Percentiles rank a stretch among this genome's conserved stretches.
Conservation (phyloP, 2,329 filamentous ascomycete species). For the Aspergillus neoniger region DNA sequence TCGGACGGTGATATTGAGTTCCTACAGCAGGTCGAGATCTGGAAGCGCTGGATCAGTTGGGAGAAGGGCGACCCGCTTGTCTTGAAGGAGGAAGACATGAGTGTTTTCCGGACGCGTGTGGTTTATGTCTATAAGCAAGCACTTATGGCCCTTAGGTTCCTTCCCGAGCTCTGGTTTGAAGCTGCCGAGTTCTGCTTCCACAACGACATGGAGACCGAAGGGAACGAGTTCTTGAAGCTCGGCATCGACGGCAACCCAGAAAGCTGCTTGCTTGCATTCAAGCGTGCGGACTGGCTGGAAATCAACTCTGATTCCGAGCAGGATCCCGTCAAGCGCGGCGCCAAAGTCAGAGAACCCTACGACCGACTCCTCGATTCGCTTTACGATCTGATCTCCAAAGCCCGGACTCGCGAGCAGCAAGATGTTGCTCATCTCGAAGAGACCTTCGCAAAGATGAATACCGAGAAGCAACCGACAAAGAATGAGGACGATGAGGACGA, state of each 20-base stretch:
- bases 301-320: slow-evolving; percentile 75
- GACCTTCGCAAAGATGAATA: slow-evolving; percentile 48
- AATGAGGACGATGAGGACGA: slow-evolving; percentile 59
- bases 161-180: slow-evolving; percentile 94
- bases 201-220: slow-evolving; percentile 70
- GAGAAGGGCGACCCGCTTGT: slow-evolving; percentile 92
- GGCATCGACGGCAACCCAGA: slow-evolving; percentile 90
- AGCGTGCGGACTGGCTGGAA: slow-evolving; percentile 85
- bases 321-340: slow-evolving; percentile 63
- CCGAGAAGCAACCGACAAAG: slow-evolving; percentile 40
- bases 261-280: slow-evolving; percentile 85
- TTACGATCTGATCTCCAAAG: slow-evolving; percentile 80
- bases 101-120: slow-evolving; percentile 74
- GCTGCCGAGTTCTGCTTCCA: slow-evolving; percentile 90
- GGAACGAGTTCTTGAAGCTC: slow-evolving; percentile 75
- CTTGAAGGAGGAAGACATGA: slow-evolving; percentile 76
- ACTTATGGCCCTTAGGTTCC: slow-evolving; percentile 88
- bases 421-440: slow-evolving; percentile 58
- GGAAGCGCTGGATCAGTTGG: slow-evolving; percentile 94
- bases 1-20: slow-evolving; percentile 88
- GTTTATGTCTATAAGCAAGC: slow-evolving; percentile 93
- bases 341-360: slow-evolving; percentile 78
- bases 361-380: slow-evolving; percentile 80
- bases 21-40: slow-evolving; percentile 77
- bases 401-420: slow-evolving; percentile 66